These are phyloP conservation scores for Penicillium cataractarum DNA, from an alignment of 495 filamentous ascomycete species.

Conservation along the genomic window DNA sequence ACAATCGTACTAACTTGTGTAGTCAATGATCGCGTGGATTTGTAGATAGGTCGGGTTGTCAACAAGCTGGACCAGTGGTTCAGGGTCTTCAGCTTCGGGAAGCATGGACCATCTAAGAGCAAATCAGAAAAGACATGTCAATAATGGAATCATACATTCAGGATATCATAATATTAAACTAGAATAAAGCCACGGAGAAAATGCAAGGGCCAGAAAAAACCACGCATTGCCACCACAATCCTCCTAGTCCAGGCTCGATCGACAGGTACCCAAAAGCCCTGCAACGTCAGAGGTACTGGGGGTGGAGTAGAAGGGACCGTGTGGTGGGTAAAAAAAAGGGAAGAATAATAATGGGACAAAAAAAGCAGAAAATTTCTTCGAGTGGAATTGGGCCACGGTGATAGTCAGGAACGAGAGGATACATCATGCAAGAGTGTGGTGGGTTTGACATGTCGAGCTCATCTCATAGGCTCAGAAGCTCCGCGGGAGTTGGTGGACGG, in stretches of 20 bases:
- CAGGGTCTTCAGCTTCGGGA: background rate
- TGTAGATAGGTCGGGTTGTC: background rate
- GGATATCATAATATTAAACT: too few species aligned
- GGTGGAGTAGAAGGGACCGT: background rate
- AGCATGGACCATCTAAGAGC: conserved; percentile 10
- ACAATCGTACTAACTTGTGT: background rate
- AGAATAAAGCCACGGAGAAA: background rate
- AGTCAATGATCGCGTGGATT: too few species aligned
- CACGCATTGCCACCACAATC: conserved; percentile 20
- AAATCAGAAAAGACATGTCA: background rate
- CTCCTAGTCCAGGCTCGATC: conserved; percentile 27
- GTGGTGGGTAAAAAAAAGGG: background rate
- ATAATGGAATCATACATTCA: background rate
- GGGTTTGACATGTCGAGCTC: conserved; percentile 4
- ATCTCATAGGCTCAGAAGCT: conserved; percentile 2
- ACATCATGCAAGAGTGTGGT: background rate
- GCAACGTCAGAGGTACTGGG: conserved; percentile 31
- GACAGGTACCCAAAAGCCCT: conserved; percentile 24
- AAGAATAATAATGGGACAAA: too few species aligned
- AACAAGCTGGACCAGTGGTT: background rate
- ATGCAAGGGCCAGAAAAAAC: conserved; percentile 3
- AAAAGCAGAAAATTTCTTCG: conserved; percentile 9
- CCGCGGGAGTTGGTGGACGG: background rate
- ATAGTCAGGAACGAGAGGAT: conserved; percentile 11
- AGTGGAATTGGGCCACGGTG: conserved; percentile 9